A percentile compares a stretch with the other conserved stretches of the same genome.
Conservation (phyloP, 2,329 filamentous ascomycete genomes). For the Pestalotiopsis fici region DNA sequence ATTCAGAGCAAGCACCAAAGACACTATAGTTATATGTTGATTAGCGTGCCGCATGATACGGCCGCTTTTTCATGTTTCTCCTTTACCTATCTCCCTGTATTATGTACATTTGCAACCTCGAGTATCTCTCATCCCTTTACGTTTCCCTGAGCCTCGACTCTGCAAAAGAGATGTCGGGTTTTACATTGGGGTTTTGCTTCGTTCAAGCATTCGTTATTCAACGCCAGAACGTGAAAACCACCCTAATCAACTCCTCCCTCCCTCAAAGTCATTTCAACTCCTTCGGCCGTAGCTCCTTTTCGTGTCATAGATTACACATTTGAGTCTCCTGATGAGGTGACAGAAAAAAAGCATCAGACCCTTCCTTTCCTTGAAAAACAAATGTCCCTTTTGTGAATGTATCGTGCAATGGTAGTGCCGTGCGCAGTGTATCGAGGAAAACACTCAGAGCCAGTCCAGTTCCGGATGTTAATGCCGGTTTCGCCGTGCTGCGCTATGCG, state of each 20-base stretch:
- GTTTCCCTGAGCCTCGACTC: background rate
- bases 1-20: too few species aligned
- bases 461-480: constrained; percentile 27
- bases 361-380: constrained; percentile 11
- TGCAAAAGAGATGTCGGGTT: background rate
- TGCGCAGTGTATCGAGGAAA: background rate
- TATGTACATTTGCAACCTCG: background rate
- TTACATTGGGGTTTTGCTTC: background rate
- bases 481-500: constrained; percentile 24
- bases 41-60: background rate
- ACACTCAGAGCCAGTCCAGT: constrained; percentile 3
- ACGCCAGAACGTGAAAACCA: background rate
- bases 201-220: background rate
- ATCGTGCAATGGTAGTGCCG: background rate
- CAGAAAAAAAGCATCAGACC: constrained; percentile 9
- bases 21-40: background rate
- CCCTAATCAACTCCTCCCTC: background rate
- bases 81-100: background rate
- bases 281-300: constrained; percentile 2
- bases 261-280: constrained; percentile 3
- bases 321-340: constrained; percentile 13
- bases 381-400: background rate
- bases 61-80: background rate
- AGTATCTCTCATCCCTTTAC: background rate
- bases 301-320: constrained; percentile 22